Evolutionary conservation across 768 basidiomycete genomes (phyloP).

Genomic region (Jaapia argillacea): DNA sequence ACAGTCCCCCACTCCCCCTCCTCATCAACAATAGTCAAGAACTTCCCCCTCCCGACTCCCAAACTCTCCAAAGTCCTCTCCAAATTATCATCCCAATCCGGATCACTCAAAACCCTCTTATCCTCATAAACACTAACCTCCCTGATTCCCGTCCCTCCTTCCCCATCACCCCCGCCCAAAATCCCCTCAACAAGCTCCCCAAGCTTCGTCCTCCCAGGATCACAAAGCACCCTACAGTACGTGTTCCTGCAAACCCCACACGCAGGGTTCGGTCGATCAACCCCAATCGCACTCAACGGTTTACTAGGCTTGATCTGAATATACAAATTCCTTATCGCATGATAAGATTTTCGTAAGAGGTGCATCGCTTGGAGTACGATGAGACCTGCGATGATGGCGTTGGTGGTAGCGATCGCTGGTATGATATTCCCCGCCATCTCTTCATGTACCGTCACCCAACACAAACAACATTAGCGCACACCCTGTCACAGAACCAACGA

Average conservation of each 20-base stretch:
- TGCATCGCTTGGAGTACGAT: slow-evolving; percentile 91
- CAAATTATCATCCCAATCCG: slow-evolving; percentile 88
- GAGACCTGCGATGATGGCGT: slow-evolving; percentile 91
- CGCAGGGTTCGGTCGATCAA: slow-evolving; percentile 58
- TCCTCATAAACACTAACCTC: slow-evolving; percentile 84
- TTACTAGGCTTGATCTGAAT: slow-evolving; percentile 69
- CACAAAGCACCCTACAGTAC: slow-evolving; percentile 67
- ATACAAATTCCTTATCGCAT: slow-evolving; percentile 63
- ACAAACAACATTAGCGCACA: too few relatives aligned
- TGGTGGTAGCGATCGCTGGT: slow-evolving; percentile 97
- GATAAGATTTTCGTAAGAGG: slow-evolving; percentile 58
- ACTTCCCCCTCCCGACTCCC: slow-evolving; percentile 73
- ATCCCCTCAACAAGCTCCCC: slow-evolving; percentile 64
- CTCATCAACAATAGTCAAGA: slow-evolving; percentile 84
- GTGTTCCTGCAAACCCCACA: slow-evolving; percentile 87
- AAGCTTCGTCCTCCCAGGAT: slow-evolving; percentile 57
- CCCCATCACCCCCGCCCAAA: slow-evolving; percentile 38
- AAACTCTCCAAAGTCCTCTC: slow-evolving; percentile 75
- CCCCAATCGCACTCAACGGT: slow-evolving; percentile 61
- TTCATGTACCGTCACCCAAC: slow-evolving; percentile 21
- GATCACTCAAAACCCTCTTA: slow-evolving; percentile 78
- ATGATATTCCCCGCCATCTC: slow-evolving; percentile 99
- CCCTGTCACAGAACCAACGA: neutral
- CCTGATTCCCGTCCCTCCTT: slow-evolving; percentile 25
- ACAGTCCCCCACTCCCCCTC: slow-evolving; percentile 70